Conservation (phyloP, 2,329 filamentous ascomycete genomes). For the Microcyclospora pomicola region DNA sequence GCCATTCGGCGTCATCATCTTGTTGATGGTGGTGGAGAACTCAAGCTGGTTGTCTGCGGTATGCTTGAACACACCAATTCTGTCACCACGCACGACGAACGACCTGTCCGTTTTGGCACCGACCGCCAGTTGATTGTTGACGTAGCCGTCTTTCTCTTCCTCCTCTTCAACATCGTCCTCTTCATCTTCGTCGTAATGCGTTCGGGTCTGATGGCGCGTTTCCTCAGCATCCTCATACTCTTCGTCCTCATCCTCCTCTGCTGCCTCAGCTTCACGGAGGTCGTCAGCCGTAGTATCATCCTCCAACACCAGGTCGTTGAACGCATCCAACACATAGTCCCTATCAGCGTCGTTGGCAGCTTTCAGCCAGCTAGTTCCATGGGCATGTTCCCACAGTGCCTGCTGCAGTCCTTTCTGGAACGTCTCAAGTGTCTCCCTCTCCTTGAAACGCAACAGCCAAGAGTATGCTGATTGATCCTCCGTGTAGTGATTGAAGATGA, state of each 20-base stretch:
- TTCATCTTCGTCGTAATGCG: conserved; percentile 57
- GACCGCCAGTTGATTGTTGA: conserved; percentile 88
- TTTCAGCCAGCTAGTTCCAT: conserved; percentile 87
- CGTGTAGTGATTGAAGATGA: conserved; percentile 96
- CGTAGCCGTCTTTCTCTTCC: conserved; percentile 59
- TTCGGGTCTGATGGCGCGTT: conserved; percentile 49
- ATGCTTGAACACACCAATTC: conserved; percentile 98
- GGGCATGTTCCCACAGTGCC: conserved; percentile 90
- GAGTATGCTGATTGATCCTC: conserved; percentile 83
- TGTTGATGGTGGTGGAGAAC: conserved; percentile 94
- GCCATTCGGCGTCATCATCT: conserved; percentile 77
- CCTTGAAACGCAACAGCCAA: conserved; percentile 85
- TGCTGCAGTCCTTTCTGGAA: conserved; percentile 95
- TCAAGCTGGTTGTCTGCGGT: conserved; percentile 83
- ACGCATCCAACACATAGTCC: conserved; percentile 89
- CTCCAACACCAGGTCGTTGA: conserved; percentile 87
- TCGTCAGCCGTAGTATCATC: conserved; percentile 47
- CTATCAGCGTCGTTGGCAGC: conserved; percentile 72
- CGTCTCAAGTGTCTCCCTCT: conserved; percentile 62
- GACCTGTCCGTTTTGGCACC: conserved; percentile 95
- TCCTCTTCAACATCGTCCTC: conserved; percentile 64
- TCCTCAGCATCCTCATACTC: conserved; percentile 50
- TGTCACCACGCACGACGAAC: conserved; percentile 90
- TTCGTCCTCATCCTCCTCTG: conserved; percentile 40
- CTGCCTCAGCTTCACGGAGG: conserved; percentile 38